Percentiles rank a stretch among this genome's conserved stretches.
Conservation (phyloP, 2,329 filamentous ascomycete species). For the Aureobasidium vineae region DNA sequence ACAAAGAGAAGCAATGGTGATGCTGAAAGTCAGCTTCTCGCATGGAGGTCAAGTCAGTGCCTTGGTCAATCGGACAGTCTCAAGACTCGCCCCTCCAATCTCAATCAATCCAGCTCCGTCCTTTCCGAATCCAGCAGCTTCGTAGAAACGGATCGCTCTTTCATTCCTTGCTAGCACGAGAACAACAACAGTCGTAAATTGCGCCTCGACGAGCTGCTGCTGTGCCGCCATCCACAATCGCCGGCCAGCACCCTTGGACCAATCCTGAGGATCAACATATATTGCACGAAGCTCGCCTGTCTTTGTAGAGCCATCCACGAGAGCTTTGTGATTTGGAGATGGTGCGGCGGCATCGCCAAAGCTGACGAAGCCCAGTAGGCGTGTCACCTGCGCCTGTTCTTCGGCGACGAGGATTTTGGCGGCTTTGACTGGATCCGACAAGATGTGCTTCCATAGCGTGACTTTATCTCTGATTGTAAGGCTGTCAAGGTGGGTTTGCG, state of each 20-base stretch:
- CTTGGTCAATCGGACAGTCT: not conserved
- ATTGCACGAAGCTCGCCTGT: not conserved
- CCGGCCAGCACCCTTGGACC: not conserved
- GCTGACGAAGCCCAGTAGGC: not conserved
- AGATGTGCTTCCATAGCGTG: not conserved
- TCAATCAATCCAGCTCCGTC: not conserved
- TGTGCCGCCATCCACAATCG: not conserved
- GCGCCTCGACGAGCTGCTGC: not conserved
- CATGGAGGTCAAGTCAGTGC: not conserved
- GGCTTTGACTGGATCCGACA: not conserved
- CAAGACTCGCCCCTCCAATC: not conserved
- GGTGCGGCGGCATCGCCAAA: not conserved
- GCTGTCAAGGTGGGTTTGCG: not conserved
- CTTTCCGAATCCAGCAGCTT: not conserved
- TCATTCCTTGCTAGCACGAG: not conserved
- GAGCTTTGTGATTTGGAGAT: not conserved
- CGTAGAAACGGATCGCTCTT: not conserved
- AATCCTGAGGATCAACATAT: not conserved
- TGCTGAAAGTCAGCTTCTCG: too few species aligned
- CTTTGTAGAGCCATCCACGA: not conserved
- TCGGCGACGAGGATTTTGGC: not conserved
- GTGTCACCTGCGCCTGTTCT: not conserved
- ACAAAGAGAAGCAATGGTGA: too few species aligned
- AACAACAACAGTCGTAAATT: not conserved
- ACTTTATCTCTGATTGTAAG: not conserved